Base-by-base conservation (phyloP, 2,329 filamentous ascomycete species). In the Cladosporium sp. region DNA sequence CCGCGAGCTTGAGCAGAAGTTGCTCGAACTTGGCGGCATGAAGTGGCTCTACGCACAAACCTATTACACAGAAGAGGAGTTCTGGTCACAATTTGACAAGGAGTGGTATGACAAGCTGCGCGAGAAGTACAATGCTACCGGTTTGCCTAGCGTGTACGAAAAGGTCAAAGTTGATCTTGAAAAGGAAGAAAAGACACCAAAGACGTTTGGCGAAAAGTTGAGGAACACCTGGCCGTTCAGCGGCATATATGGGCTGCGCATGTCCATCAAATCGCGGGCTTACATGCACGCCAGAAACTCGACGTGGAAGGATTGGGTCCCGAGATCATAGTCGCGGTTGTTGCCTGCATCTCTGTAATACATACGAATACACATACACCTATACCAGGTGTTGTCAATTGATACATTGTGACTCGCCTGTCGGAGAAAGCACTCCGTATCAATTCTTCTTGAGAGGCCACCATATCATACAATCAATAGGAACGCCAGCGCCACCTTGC, bases 31-130 rank as follows among this genome's bases (percentile, higher is more conserved):
- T 1, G 85, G 86, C 47, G 91, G 90, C 2, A 83, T 88, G 77
- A 95, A 95, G 76, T 94, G 90, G 88, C 77, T 95, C 12, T 95
- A 96, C 72, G 90, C 90, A 2, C 88, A 93, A 67, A 88, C 89
- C 0, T 95, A 91, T 75, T 94, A 94, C 71, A 80, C 82, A n/a
- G 82, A 88, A 67, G 75, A 80, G 0, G 83, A 89, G 67, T 91
- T 89, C 73, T 89, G 86, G 85, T 66, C 74, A 34, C 76, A 85
- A 52, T 89, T 89, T 69, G 78, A 83, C 49, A 72, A 75, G 42
- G 65, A 69, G 19, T 83, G 80, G 79, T 90, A 91, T 69, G 80
- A 88, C 32, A 75, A 67, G 1, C 74, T 91, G 63, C 76, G 88
- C 15, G 60, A 67, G 22, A 88, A 86, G 68, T 90, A 88, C 71